These are phyloP conservation scores for Dictyostelium intermedium DNA, from an alignment of 78 protist species.

Conservation along the genomic window DNA sequence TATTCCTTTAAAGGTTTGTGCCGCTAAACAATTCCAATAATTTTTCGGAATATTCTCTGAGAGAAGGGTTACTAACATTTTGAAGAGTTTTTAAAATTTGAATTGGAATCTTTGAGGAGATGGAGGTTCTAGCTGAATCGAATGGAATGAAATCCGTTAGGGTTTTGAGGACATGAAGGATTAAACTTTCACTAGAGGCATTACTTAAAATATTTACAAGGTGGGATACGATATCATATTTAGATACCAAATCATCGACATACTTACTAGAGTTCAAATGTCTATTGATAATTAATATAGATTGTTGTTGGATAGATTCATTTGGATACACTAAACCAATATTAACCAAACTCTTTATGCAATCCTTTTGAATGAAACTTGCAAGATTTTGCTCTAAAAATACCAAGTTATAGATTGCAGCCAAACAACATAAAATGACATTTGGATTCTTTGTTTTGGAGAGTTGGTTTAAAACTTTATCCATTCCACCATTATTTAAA, in stretches of 20 bases:
- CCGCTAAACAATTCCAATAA: conserved; percentile 3
- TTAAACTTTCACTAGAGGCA: conserved; percentile 57
- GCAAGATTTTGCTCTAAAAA: conserved; percentile 23
- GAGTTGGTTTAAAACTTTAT: conserved; percentile 38
- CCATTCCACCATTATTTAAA: conserved; percentile 42
- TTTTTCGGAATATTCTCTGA: conserved; percentile 27
- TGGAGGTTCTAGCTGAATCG: conserved; percentile 20
- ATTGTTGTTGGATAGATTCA: conserved; percentile 16
- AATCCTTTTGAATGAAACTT: conserved; percentile 32
- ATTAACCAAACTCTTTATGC: not conserved
- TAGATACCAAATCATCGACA: not conserved
- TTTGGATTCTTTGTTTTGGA: conserved; percentile 3
- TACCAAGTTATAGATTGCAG: conserved; percentile 29
- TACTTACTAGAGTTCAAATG: conserved; percentile 19
- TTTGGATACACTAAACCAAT: not conserved
- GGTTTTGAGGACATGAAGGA: conserved; percentile 43
- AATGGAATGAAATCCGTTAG: conserved; percentile 31
- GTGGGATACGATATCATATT: not conserved
- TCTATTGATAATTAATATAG: conserved; percentile 26
- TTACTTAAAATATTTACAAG: conserved; percentile 30
- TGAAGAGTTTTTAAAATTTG: conserved; percentile 46
- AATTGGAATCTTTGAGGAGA: not conserved
- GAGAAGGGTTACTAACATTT: conserved; percentile 9
- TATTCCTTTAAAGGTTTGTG: not conserved
- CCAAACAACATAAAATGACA: not conserved